phyloP scores from a whole-genome alignment of 768 basidiomycete species.

The Leccinum disarticulatum region DNA sequence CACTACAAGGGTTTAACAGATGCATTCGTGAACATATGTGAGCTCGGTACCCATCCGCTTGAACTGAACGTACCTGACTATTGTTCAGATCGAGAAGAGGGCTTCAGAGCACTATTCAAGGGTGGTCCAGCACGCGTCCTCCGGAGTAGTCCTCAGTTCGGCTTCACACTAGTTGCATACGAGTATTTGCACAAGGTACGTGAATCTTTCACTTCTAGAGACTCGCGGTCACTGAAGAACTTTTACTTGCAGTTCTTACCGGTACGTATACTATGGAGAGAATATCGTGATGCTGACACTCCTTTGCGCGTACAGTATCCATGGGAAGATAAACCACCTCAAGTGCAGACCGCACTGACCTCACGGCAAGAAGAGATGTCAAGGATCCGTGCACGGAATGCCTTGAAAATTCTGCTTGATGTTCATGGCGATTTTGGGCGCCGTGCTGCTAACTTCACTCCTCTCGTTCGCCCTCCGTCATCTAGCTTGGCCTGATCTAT shows the following conservation, averaged over 20 bases:
- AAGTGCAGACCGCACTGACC: constrained; percentile 70
- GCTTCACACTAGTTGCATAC: constrained; percentile 85
- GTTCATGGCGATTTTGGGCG: constrained; percentile 88
- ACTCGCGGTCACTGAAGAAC: neutral
- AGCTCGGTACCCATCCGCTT: constrained; percentile 31
- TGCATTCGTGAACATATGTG: constrained; percentile 89
- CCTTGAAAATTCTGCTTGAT: constrained; percentile 87
- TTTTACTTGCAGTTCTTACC: constrained; percentile 31
- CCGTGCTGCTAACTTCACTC: constrained; percentile 43
- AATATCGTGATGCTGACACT: constrained; percentile 5
- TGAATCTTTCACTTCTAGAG: constrained; percentile 11
- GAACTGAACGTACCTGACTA: constrained; percentile 9
- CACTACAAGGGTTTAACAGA: constrained; percentile 88
- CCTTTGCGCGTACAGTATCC: constrained; percentile 60
- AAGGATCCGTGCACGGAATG: constrained; percentile 89
- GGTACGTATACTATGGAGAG: constrained; percentile 19
- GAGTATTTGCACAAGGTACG: constrained; percentile 67
- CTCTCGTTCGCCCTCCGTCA: constrained; percentile 21
- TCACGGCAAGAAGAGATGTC: constrained; percentile 80
- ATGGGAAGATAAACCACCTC: constrained; percentile 65
- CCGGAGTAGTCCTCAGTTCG: constrained; percentile 91
- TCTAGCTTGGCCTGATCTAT: constrained; percentile 20
- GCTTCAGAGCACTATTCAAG: constrained; percentile 87
- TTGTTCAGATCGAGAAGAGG: constrained; percentile 76
- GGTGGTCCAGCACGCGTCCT: constrained; percentile 87